Evolutionary conservation across 2,329 filamentous ascomycete species (phyloP).

Genomic region (Fusarium udum): DNA sequence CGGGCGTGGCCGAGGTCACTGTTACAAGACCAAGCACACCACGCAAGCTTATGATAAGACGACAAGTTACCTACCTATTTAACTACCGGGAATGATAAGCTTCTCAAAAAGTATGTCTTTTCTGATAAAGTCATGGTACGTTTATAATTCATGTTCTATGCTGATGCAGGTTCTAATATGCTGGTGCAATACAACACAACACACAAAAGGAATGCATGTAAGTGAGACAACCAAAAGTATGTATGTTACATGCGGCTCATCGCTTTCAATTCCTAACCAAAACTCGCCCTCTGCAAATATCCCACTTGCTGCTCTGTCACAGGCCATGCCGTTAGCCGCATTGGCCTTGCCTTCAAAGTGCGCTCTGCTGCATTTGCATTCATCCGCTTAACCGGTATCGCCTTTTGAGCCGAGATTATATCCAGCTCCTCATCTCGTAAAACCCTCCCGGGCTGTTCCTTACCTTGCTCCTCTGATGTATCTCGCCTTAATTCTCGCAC

Average conservation of each 20-base stretch:
- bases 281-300: slow-evolving; percentile 26
- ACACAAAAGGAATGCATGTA: slow-evolving; percentile 2
- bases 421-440: slow-evolving; percentile 2
- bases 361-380: slow-evolving; percentile 1
- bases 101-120: background rate
- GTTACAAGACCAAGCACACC: background rate
- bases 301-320: slow-evolving; percentile 21
- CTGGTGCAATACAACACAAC: background rate
- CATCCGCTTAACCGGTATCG: slow-evolving; percentile 13
- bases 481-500: background rate
- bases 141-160: slow-evolving; percentile 18
- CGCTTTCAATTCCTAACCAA: slow-evolving; percentile 4
- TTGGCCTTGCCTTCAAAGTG: slow-evolving; percentile 14
- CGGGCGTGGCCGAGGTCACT: slow-evolving; percentile 11
- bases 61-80: background rate
- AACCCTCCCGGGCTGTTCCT: background rate
- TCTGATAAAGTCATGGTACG: background rate
- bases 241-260: slow-evolving; percentile 28
- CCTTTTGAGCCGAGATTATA: background rate
- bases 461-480: background rate
- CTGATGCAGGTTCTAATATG: background rate
- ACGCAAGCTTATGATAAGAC: background rate
- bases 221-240: slow-evolving; percentile 1
- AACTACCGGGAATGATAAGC: background rate
- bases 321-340: slow-evolving; percentile 31